Evolutionary conservation across 2,329 filamentous ascomycete genomes (phyloP).

Genomic region (Ophioceras dolichostomum): DNA sequence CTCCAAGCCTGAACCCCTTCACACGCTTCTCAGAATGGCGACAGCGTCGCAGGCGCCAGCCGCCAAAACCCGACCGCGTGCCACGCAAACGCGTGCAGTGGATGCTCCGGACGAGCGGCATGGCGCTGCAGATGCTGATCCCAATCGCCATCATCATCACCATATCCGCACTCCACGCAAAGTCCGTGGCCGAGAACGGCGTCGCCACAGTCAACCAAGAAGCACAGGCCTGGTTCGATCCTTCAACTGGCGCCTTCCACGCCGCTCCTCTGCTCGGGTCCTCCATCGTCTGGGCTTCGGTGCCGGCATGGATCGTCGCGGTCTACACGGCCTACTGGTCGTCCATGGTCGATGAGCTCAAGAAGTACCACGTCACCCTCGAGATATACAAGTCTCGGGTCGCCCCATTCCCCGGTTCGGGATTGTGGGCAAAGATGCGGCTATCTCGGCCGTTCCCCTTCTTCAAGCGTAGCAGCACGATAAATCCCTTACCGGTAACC

Average conservation of each 20-base stretch:
- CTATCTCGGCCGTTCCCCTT: no score
- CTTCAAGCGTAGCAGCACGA: no score
- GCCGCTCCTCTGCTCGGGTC: background rate
- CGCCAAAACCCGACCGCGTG: no score
- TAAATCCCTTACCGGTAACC: no score
- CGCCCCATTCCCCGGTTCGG: no score
- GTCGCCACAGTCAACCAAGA: background rate
- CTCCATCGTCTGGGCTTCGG: background rate
- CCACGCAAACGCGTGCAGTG: background rate
- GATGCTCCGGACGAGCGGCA: background rate
- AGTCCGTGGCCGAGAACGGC: background rate
- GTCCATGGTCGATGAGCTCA: background rate
- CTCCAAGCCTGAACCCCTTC: no score
- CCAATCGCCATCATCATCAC: background rate
- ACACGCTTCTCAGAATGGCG: no score
- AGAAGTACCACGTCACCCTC: background rate
- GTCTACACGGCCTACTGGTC: background rate
- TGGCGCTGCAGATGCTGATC: background rate
- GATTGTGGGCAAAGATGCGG: no score
- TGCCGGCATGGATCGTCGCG: background rate
- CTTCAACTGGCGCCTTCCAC: background rate
- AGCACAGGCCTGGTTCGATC: background rate
- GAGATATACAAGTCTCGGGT: background rate
- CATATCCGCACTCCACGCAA: background rate
- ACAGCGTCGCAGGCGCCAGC: no score